Conservation (phyloP, 2,329 filamentous ascomycete species). For the Leptosphaerulina australis region DNA sequence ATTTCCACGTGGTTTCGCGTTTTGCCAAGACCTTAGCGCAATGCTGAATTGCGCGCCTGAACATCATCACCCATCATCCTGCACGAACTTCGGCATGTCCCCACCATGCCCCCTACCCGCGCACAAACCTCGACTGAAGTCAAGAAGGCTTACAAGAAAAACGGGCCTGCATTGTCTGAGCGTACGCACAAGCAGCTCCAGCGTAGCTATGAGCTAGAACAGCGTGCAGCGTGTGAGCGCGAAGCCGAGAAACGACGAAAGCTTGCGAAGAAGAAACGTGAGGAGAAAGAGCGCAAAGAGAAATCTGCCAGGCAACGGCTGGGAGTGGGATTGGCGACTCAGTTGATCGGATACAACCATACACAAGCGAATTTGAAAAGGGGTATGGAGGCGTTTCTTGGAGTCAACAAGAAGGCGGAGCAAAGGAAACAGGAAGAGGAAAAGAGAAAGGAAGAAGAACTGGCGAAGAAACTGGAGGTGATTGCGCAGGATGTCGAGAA, state of each 20-base stretch:
- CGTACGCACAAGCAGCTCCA: slow-evolving; percentile 40
- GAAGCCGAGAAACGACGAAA: slow-evolving; percentile 42
- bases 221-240: slow-evolving; percentile 41
- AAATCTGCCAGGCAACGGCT: slow-evolving; percentile 32
- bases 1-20: slow-evolving; percentile 12
- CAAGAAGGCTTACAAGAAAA: slow-evolving; percentile 43
- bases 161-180: slow-evolving; percentile 34
- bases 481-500: slow-evolving; percentile 34
- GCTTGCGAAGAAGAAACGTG: slow-evolving; percentile 38
- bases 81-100: slow-evolving; percentile 1
- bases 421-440: slow-evolving; percentile 27
- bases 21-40: slow-evolving; percentile 8
- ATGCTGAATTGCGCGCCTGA: background rate
- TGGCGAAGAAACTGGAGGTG: slow-evolving; percentile 30
- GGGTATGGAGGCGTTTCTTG: slow-evolving; percentile 48
- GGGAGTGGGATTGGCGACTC: slow-evolving; percentile 48
- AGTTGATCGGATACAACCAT: slow-evolving; percentile 48
- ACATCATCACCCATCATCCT: background rate
- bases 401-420: slow-evolving; percentile 34
- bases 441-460: slow-evolving; percentile 19
- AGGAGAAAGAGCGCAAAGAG: slow-evolving; percentile 43
- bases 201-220: slow-evolving; percentile 39
- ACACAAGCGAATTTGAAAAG: slow-evolving; percentile 47
- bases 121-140: slow-evolving; percentile 46
- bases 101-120: slow-evolving; percentile 35